These are phyloP conservation scores for Kwoniella sp. DNA, from an alignment of 768 basidiomycete genomes.

Conservation along the genomic window DNA sequence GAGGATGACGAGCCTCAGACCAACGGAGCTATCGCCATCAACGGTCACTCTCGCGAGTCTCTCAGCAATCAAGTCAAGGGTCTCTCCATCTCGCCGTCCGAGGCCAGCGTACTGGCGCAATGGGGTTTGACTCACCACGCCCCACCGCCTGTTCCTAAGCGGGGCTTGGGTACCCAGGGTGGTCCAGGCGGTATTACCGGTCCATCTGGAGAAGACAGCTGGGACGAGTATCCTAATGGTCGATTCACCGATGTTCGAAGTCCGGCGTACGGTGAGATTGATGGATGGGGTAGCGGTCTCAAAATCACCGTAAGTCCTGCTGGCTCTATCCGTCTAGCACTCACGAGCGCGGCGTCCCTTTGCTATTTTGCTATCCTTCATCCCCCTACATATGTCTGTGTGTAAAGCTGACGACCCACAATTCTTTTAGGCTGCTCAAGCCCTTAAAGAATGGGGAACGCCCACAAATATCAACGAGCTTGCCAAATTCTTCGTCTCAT, in stretches of 20 bases:
- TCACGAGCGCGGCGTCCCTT: too few species aligned
- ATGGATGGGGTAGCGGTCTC: slow-evolving; percentile 56
- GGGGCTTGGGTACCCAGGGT: slow-evolving; percentile 41
- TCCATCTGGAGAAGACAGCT: slow-evolving; percentile 50
- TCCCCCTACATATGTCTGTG: background rate
- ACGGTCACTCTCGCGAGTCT: slow-evolving; percentile 14
- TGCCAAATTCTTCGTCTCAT: slow-evolving; percentile 74
- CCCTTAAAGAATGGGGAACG: slow-evolving; percentile 73
- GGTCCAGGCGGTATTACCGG: slow-evolving; percentile 34
- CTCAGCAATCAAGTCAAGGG: slow-evolving; percentile 25
- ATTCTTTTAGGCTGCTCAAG: slow-evolving; percentile 64
- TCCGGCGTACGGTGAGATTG: slow-evolving; percentile 58
- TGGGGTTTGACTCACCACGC: slow-evolving; percentile 49
- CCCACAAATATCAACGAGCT: slow-evolving; percentile 71
- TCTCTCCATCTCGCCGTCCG: slow-evolving; percentile 60
- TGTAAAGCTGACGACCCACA: background rate
- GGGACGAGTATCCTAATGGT: slow-evolving; percentile 58
- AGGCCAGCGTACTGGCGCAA: slow-evolving; percentile 50
- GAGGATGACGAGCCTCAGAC: slow-evolving; percentile 42
- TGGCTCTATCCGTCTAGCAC: background rate
- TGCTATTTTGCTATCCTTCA: too few species aligned
- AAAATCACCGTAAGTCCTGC: slow-evolving; percentile 53
- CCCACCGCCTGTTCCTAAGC: slow-evolving; percentile 43
- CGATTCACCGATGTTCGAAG: slow-evolving; percentile 56
- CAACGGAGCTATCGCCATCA: slow-evolving; percentile 9